Conservation (phyloP, 2,329 filamentous ascomycete genomes). For the Stachybotrys echinatus region DNA sequence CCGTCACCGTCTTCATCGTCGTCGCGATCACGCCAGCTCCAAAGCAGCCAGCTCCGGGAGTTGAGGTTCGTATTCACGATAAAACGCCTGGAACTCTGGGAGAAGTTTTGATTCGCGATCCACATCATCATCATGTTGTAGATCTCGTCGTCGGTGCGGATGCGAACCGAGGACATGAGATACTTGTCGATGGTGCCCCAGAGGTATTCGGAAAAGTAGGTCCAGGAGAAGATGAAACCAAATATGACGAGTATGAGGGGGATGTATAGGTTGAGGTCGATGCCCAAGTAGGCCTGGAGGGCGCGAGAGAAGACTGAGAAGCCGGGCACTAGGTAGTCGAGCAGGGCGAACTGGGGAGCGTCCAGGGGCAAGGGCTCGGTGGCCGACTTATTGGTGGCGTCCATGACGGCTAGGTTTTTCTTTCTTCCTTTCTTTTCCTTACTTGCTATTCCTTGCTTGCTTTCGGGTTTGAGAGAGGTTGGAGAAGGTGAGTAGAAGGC, state of each 20-base stretch:
- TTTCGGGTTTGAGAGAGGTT: too few relatives aligned
- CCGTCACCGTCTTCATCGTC: constrained; percentile 33
- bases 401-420: background rate
- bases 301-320: constrained; percentile 53
- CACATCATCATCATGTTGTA: constrained; percentile 70
- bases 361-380: constrained; percentile 2
- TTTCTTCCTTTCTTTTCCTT: too few relatives aligned
- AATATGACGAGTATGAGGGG: constrained; percentile 48
- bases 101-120: constrained; percentile 59
- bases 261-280: constrained; percentile 60
- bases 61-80: constrained; percentile 59
- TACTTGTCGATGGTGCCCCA: constrained; percentile 44
- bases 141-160: constrained; percentile 65
- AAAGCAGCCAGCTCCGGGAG: constrained; percentile 45
- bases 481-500: background rate
- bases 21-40: constrained; percentile 37
- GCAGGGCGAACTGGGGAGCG: constrained; percentile 37
- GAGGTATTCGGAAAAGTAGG: constrained; percentile 45
- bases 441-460: too few relatives aligned
- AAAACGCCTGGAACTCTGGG: constrained; percentile 53
- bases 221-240: constrained; percentile 43
- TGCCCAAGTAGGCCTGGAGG: constrained; percentile 49
- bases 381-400: background rate
- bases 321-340: constrained; percentile 63
- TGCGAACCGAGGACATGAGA: constrained; percentile 61